Evolutionary conservation across 2,329 filamentous ascomycete genomes (phyloP).

Genomic region (Ophiostoma populinum): DNA sequence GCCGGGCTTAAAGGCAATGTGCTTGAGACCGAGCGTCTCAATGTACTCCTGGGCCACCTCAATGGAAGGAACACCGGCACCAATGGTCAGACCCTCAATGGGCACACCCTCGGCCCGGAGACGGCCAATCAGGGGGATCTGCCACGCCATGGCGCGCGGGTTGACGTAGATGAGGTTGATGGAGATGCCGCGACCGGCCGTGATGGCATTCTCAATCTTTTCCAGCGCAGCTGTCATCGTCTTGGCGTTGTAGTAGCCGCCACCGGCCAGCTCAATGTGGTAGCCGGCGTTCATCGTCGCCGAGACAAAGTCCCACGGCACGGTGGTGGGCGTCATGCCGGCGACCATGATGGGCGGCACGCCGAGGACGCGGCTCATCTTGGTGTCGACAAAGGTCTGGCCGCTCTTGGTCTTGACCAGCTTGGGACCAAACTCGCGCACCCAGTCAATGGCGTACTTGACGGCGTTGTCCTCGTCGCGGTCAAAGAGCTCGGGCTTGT

Average conservation of each 20-base stretch:
- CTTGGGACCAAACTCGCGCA: constrained; percentile 88
- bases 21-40: constrained; percentile 77
- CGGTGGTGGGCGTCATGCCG: constrained; percentile 84
- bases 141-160: constrained; percentile 79
- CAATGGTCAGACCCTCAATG: constrained; percentile 83
- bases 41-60: constrained; percentile 92
- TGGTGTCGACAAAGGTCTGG: constrained; percentile 86
- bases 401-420: constrained; percentile 79
- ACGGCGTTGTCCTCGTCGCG: constrained; percentile 89
- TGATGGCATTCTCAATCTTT: constrained; percentile 73
- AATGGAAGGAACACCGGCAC: constrained; percentile 82
- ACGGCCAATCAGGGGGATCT: constrained; percentile 68
- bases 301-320: constrained; percentile 80
- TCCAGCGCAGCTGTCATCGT: constrained; percentile 66
- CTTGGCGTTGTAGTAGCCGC: constrained; percentile 73
- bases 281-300: constrained; percentile 93
- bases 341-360: constrained; percentile 79
- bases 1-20: constrained; percentile 88
- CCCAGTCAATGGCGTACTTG: constrained; percentile 92
- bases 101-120: constrained; percentile 73
- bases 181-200: constrained; percentile 71
- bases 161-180: constrained; percentile 87
- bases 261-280: constrained; percentile 77
- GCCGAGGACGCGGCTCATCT: constrained; percentile 78
- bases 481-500: constrained; percentile 96